Evolutionary conservation across 2,329 filamentous ascomycete species (phyloP), one percentile per base, ranked within the genome.

Genomic region (Exophiala phaeomuriformis): DNA sequence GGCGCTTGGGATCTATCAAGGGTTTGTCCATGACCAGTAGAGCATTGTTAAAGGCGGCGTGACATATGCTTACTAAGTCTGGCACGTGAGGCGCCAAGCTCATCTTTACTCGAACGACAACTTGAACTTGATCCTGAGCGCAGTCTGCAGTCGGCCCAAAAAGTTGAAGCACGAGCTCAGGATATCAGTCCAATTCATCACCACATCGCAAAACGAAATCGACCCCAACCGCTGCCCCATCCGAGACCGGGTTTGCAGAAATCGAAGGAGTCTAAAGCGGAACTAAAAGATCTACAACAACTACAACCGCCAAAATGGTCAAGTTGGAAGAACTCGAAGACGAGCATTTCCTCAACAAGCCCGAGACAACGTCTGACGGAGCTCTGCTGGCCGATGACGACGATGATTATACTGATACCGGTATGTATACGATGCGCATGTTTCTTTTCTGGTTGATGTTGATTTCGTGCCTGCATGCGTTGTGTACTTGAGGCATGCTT

Each of bases 241-340:
- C 3, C 5, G 7, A 5, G 19, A n/a, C 36, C 10, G 4, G 9
- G 9, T n/a, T 27, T 29, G 27, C 40, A 12, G 10, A 6, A 8
- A 29, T 9, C 19, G 28, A 5, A 29, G 9, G 19, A 28, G 10
- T 28, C n/a, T 27, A 43, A 5, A 43, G 37, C 6, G 19, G 5
- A 12, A 8, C 12, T 7, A 43, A 5, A 6, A 32, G 5, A 45
- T 10, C 28, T 19, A 19, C 19, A 19, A 19, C 19, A 19, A 19
- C 19, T 2, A 19, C 19, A 19, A 19, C 42, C 29, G 42, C 4
- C 53, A 64, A 57, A 66, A 96, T 97, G 91, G 91, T 97, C 72
- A 89, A 91, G 75, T 88, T 97, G 69, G 88, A 89, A 69, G 91
- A 97, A 78, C 91, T 97, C 68, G 85, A 94, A 70, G 91, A 97